phyloP scores from a whole-genome alignment of 768 basidiomycete genomes.

The Neoboletus magnificus region DNA sequence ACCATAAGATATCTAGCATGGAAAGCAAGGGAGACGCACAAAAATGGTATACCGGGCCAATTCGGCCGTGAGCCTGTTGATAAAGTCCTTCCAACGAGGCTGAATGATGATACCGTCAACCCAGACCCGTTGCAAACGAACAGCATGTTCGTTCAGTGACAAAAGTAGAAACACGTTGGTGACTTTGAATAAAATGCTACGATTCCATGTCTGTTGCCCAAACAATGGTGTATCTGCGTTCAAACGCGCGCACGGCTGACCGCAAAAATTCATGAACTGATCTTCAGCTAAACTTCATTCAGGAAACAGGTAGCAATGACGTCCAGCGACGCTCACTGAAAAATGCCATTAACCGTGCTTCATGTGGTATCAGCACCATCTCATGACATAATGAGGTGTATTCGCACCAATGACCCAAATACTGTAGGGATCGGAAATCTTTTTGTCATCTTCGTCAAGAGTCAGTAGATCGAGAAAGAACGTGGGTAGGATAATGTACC shows the following conservation, averaged over 20 bases:
- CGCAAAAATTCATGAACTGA: slow-evolving; percentile 13
- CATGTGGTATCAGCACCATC: background rate
- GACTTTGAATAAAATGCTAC: background rate
- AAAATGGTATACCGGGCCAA: slow-evolving; percentile 12
- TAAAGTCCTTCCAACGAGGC: slow-evolving; percentile 12
- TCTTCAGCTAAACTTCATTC: slow-evolving; percentile 7
- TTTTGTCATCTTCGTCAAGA: background rate
- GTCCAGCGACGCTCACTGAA: slow-evolving; percentile 6
- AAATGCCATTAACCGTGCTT: slow-evolving; percentile 11
- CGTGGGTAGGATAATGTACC: background rate
- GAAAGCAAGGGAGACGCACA: background rate
- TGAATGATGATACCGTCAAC: slow-evolving; percentile 8
- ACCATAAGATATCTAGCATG: background rate
- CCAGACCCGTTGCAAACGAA: slow-evolving; percentile 12
- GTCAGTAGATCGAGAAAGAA: background rate
- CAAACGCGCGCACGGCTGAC: slow-evolving; percentile 13
- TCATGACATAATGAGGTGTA: background rate
- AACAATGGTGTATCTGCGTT: slow-evolving; percentile 9
- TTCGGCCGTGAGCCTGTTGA: slow-evolving; percentile 5
- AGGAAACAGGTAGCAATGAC: background rate
- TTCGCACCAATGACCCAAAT: slow-evolving; percentile 17
- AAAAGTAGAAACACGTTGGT: background rate
- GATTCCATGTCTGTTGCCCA: slow-evolving; percentile 7
- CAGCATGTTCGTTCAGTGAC: slow-evolving; percentile 5
- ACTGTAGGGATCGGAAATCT: background rate